These are phyloP conservation scores for Claviceps cyperi DNA, from an alignment of 2,329 filamentous ascomycete species.

Conservation along the genomic window DNA sequence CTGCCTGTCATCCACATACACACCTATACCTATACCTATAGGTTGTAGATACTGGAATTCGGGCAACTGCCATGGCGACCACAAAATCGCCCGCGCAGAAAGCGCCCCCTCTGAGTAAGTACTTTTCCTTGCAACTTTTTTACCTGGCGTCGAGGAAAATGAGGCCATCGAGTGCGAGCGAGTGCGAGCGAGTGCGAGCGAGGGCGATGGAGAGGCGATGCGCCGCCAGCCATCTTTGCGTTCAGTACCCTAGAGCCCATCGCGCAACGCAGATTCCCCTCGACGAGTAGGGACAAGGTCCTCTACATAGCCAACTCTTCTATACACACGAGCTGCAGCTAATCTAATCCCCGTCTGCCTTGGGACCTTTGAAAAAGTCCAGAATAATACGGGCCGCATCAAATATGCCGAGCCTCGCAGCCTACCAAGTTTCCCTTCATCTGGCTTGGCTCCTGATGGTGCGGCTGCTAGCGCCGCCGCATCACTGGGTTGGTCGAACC, in stretches of 20 bases:
- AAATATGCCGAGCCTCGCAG: constrained; percentile 60
- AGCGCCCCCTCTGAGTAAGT: constrained; percentile 6
- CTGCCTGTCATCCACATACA: background rate
- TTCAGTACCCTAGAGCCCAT: no score
- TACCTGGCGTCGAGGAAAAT: background rate
- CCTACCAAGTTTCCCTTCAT: constrained; percentile 59
- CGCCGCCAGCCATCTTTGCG: no score
- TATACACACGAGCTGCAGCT: background rate
- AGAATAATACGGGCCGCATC: constrained; percentile 28
- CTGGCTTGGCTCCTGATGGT: constrained; percentile 40
- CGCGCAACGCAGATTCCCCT: no score
- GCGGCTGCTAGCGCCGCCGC: constrained; percentile 62
- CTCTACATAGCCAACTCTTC: background rate
- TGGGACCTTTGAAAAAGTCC: background rate
- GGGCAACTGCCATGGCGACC: constrained; percentile 2
- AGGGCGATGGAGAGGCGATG: background rate
- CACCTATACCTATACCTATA: no score
- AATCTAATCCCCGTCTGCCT: background rate
- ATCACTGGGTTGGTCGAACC: constrained; percentile 56
- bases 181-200: no score
- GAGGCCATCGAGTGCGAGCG: background rate
- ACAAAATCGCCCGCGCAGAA: constrained; percentile 6
- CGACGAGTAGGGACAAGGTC: no score
- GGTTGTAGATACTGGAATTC: background rate
- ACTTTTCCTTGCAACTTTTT: background rate